Evolutionary conservation across 2,329 filamentous ascomycete species (phyloP).

Genomic region (Ampelomyces quisqualis): DNA sequence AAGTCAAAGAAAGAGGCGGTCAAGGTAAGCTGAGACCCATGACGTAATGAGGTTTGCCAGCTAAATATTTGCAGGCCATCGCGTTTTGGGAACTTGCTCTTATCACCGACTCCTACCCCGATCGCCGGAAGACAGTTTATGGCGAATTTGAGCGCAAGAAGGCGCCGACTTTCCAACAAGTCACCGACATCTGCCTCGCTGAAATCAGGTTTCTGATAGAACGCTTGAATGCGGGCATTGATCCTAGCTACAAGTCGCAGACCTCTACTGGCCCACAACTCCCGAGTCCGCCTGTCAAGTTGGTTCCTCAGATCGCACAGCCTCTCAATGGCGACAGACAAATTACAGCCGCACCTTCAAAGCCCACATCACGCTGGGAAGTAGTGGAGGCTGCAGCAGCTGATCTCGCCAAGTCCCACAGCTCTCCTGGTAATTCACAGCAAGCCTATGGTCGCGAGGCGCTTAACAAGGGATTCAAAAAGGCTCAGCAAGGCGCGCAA

Average conservation of each 20-base stretch:
- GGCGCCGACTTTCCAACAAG: conserved; percentile 78
- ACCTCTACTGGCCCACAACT: conserved; percentile 17
- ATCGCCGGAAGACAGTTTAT: conserved; percentile 79
- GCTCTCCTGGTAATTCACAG: conserved; percentile 35
- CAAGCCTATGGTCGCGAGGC: conserved; percentile 40
- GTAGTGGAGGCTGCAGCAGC: conserved; percentile 35
- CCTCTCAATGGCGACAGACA: conserved; percentile 50
- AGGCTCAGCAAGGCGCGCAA: conserved; percentile 32
- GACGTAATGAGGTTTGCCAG: too few species aligned
- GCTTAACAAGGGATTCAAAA: conserved; percentile 37
- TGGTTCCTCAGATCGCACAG: conserved; percentile 53
- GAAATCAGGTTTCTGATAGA: conserved; percentile 66
- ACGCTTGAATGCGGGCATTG: conserved; percentile 60
- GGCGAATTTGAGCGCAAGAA: conserved; percentile 81
- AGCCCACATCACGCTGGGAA: conserved; percentile 38
- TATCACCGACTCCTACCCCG: conserved; percentile 72
- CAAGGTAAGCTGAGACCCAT: conserved; percentile 54
- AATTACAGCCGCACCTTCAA: conserved; percentile 48
- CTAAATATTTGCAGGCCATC: conserved; percentile 59
- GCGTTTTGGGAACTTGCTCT: conserved; percentile 88
- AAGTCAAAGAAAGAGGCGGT: conserved; percentile 79
- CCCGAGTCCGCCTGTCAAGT: conserved; percentile 40
- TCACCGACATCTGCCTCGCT: conserved; percentile 68
- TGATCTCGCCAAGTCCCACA: conserved; percentile 49
- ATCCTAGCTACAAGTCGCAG: conserved; percentile 26